Conservation (phyloP, 306 rosid genomes). For the Cicer pinnatifidum region DNA sequence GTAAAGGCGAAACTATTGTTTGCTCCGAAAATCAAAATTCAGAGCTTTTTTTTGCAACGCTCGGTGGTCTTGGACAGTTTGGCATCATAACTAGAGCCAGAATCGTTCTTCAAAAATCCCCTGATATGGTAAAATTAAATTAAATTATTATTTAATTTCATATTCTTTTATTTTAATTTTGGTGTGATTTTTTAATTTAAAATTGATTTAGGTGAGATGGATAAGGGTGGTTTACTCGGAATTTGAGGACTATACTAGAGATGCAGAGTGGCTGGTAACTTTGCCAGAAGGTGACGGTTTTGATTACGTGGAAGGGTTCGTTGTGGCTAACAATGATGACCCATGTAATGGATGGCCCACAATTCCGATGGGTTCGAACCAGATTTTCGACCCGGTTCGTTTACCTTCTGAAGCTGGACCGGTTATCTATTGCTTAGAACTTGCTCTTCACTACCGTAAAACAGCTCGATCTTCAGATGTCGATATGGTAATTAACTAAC, state of each 20-base stretch:
- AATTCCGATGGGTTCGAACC: constrained; percentile 58
- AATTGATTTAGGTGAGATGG: constrained; percentile 80
- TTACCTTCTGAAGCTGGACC: constrained; percentile 62
- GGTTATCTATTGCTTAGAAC: constrained; percentile 87
- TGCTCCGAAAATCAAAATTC: constrained; percentile 75
- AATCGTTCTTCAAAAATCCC: constrained; percentile 71
- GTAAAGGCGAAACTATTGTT: constrained; percentile 69
- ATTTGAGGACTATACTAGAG: constrained; percentile 68
- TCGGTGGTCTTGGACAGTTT: constrained; percentile 96
- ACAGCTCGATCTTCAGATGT: constrained; percentile 55
- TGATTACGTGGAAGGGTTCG: constrained; percentile 97
- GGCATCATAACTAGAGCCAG: constrained; percentile 88
- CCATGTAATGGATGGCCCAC: constrained; percentile 75
- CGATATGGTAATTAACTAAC: constrained; percentile 57
- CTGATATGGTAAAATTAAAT: constrained; percentile 66
- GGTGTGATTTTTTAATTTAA: neutral
- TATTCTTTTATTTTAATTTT: neutral
- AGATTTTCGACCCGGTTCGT: constrained; percentile 54
- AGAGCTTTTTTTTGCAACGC: constrained; percentile 69
- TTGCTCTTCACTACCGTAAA: constrained; percentile 68
- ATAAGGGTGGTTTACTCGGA: constrained; percentile 81
- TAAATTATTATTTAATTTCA: too few relatives aligned
- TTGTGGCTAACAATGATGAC: constrained; percentile 71
- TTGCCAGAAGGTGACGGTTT: constrained; percentile 67
- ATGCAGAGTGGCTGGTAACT: constrained; percentile 81